Evolutionary conservation across 1,139 yeast genomes (phyloP).

Genomic region (Citeromyces hawaiiensis): DNA sequence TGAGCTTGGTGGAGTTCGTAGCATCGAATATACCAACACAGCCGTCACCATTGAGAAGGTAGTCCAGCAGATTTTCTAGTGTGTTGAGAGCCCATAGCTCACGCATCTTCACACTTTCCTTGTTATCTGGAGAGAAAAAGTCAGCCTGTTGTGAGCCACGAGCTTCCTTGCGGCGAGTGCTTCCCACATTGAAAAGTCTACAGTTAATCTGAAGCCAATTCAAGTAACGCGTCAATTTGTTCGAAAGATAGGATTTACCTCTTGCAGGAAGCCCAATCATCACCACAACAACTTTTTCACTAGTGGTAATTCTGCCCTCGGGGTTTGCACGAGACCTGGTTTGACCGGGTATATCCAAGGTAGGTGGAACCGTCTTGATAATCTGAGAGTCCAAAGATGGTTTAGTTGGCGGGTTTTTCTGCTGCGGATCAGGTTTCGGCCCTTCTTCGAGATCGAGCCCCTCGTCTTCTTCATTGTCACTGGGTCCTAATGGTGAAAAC

Average conservation of each 20-base stretch:
- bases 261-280: constrained; percentile 93
- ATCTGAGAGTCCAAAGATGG: constrained; percentile 19
- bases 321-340: constrained; percentile 76
- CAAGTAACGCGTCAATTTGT: constrained; percentile 73
- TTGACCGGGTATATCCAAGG: constrained; percentile 87
- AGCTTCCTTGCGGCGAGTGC: constrained; percentile 55
- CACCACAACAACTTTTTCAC: constrained; percentile 50
- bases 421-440: constrained; percentile 4
- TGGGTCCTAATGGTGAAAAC: constrained; percentile 15
- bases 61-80: constrained; percentile 60
- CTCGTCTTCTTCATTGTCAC: constrained; percentile 14
- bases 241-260: constrained; percentile 85
- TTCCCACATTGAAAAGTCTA: constrained; percentile 86
- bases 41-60: constrained; percentile 68
- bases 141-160: constrained; percentile 50
- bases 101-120: constrained; percentile 48
- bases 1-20: constrained; percentile 70
- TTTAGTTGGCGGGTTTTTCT: constrained; percentile 10
- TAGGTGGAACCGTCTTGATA: constrained; percentile 36
- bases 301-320: constrained; percentile 51
- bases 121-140: constrained; percentile 77
- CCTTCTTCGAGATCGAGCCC: constrained; percentile 4
- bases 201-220: constrained; percentile 92
- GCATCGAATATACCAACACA: constrained; percentile 95
- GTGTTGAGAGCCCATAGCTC: constrained; percentile 98